phyloP scores from a whole-genome alignment of 257 asterid genomes.

The Nicotiana otophora region DNA sequence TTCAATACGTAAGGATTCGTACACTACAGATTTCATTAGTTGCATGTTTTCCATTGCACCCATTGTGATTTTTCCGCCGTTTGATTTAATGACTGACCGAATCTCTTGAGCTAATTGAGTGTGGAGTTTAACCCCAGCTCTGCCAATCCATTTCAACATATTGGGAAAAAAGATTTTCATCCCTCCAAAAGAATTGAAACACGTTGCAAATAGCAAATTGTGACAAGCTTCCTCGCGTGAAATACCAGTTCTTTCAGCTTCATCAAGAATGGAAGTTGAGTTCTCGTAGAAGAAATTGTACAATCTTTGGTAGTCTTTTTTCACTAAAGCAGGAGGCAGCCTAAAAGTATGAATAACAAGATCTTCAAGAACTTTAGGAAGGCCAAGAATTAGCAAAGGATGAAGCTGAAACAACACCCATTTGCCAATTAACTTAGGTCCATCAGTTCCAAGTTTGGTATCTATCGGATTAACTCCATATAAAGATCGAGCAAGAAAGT shows the following conservation, averaged over 20 bases:
- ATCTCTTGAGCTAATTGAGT: constrained; percentile 54
- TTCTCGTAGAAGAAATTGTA: constrained; percentile 57
- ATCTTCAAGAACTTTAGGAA: constrained; percentile 56
- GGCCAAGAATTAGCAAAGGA: constrained; percentile 50
- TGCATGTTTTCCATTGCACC: constrained; percentile 63
- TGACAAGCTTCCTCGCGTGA: constrained; percentile 78
- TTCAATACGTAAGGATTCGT: constrained; percentile 65
- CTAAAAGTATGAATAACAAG: constrained; percentile 48
- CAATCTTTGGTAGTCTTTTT: constrained; percentile 50
- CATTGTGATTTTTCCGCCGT: constrained; percentile 49
- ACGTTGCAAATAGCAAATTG: constrained; percentile 61
- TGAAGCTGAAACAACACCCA: constrained; percentile 77
- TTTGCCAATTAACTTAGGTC: constrained; percentile 48
- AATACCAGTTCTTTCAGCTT: constrained; percentile 52
- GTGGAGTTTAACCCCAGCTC: constrained; percentile 61
- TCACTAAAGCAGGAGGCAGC: constrained; percentile 53
- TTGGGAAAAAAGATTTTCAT: constrained; percentile 69
- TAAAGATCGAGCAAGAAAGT: constrained; percentile 51
- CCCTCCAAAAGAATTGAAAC: constrained; percentile 88
- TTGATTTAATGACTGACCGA: constrained; percentile 43
- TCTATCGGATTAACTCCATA: constrained; percentile 53
- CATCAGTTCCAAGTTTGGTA: constrained; percentile 56
- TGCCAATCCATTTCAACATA: constrained; percentile 68
- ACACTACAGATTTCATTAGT: constrained; percentile 71
- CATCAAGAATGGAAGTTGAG: constrained; percentile 48